These are phyloP conservation scores for Barbarea vulgaris DNA, from an alignment of 345 rosid genomes.

Conservation along the genomic window DNA sequence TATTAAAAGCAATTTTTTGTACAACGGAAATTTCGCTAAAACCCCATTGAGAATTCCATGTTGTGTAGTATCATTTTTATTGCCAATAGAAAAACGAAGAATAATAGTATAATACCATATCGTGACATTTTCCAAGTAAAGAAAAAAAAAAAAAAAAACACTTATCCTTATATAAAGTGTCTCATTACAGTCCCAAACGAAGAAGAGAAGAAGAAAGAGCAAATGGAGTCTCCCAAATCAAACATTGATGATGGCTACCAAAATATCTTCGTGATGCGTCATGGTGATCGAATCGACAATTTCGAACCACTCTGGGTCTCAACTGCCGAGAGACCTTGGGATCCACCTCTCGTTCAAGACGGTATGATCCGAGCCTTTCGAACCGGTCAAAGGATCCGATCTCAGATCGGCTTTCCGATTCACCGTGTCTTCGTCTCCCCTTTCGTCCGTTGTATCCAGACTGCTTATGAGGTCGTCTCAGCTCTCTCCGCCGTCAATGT, in stretches of 20 bases:
- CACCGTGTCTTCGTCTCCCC: conserved; percentile 89
- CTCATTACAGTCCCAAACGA: background rate
- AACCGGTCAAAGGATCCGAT: conserved; percentile 52
- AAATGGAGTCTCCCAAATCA: conserved; percentile 38
- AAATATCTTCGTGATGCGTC: conserved; percentile 84
- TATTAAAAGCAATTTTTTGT: too few species aligned
- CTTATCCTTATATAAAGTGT: background rate
- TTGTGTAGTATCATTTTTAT: too few species aligned
- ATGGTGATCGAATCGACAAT: conserved; percentile 83
- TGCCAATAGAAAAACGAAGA: background rate
- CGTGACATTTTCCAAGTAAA: background rate
- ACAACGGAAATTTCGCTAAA: too few species aligned
- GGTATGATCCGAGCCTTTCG: conserved; percentile 59
- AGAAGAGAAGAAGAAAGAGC: background rate
- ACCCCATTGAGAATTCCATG: too few species aligned
- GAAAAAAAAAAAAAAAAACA: background rate
- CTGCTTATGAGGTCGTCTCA: conserved; percentile 60
- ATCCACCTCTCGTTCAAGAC: conserved; percentile 61
- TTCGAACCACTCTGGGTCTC: conserved; percentile 57
- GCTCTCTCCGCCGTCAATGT: conserved; percentile 56
- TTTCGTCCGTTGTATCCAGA: conserved; percentile 80
- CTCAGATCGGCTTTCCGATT: conserved; percentile 60
- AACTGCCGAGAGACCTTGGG: conserved; percentile 78
- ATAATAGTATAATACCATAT: too few species aligned
- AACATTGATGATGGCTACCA: conserved; percentile 43